phyloP scores from a whole-genome alignment of 371 early-diverging fungal species.

The Mucor circinelloides region DNA sequence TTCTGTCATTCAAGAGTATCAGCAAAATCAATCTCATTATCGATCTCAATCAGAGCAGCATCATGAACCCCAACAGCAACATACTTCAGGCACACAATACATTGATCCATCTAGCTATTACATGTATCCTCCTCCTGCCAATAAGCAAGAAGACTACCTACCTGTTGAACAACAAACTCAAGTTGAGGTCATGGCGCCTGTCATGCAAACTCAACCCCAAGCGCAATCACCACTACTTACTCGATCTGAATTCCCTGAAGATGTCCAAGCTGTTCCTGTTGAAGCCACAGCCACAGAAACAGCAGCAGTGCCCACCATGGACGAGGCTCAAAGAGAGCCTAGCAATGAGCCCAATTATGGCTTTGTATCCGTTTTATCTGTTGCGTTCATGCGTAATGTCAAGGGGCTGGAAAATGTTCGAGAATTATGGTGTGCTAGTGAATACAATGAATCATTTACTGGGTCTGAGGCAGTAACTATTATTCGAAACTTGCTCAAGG shows the following conservation, averaged over 20 bases:
- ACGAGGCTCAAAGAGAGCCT: neutral
- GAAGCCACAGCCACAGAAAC: neutral
- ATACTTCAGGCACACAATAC: neutral
- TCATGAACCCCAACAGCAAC: conserved; percentile 1
- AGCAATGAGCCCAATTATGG: conserved; percentile 24
- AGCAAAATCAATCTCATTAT: conserved; percentile 4
- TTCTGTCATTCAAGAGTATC: neutral
- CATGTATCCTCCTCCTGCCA: conserved; percentile 2
- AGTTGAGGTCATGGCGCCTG: neutral
- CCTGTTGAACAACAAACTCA: neutral
- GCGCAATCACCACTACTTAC: neutral
- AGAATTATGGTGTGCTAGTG: conserved; percentile 39
- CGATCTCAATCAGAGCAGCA: neutral
- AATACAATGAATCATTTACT: conserved; percentile 39
- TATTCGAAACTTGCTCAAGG: conserved; percentile 19
- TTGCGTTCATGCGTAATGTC: conserved; percentile 22
- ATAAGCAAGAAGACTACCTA: neutral
- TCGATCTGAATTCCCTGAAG: neutral
- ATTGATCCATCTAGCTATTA: conserved; percentile 10
- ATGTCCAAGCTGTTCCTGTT: neutral
- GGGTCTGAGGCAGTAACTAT: conserved; percentile 38
- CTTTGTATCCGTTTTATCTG: conserved; percentile 31
- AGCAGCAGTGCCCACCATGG: neutral
- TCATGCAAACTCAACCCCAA: neutral
- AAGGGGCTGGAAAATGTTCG: conserved; percentile 29